Evolutionary conservation across 164 flowering plant genomes (phyloP).

Genomic region (Aristolochia contorta): DNA sequence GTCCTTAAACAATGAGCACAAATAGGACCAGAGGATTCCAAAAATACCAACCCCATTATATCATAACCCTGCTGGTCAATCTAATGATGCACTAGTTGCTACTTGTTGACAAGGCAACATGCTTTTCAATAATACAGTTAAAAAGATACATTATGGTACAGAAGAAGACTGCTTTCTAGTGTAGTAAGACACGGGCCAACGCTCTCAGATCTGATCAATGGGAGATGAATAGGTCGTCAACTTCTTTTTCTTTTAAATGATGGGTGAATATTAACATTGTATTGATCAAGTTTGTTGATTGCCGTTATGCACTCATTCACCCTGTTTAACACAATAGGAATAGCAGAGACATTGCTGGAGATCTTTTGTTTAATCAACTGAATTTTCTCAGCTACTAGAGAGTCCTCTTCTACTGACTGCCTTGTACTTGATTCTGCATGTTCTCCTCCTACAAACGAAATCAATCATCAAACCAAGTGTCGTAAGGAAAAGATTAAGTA

Average conservation of each 20-base stretch:
- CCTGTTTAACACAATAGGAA: conserved; percentile 46
- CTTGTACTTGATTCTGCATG: conserved; percentile 5
- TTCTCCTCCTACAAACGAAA: conserved; percentile 12
- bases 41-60: too few species aligned
- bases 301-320: conserved; percentile 49
- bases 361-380: conserved; percentile 39
- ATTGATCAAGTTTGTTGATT: conserved; percentile 41
- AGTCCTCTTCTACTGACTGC: conserved; percentile 19
- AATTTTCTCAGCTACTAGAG: conserved; percentile 27
- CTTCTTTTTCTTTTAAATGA: conserved; percentile 51
- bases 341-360: conserved; percentile 35
- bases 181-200: neutral
- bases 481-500: too few species aligned
- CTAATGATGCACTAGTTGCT: neutral
- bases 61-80: neutral
- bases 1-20: too few species aligned
- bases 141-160: neutral
- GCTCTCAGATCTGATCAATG: too few species aligned
- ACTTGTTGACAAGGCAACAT: neutral
- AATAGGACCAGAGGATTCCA: too few species aligned
- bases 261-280: conserved; percentile 34
- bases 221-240: conserved; percentile 15
- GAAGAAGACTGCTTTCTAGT: neutral
- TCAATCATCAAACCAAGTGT: too few species aligned
- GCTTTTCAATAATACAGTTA: neutral